Conservation (phyloP, 1,284 basidiomycete species). For the Cutaneotrichosporon sp. region DNA sequence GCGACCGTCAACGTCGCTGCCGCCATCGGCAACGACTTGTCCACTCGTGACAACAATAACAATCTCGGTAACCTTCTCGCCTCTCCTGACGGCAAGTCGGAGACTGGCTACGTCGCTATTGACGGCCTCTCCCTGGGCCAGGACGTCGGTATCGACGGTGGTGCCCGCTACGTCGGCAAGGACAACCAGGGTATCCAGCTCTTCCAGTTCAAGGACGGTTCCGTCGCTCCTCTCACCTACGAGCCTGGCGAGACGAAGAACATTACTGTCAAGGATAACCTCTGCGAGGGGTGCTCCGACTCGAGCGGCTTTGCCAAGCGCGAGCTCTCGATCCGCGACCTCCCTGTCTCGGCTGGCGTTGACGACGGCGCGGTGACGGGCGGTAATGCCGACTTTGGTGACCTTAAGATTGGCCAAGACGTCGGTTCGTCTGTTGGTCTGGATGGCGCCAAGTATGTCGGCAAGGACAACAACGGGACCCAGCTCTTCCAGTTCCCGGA, state of each 20-base stretch:
- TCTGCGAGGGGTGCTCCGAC: constrained; percentile 4
- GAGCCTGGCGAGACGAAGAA: constrained; percentile 3
- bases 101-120: constrained; percentile 6
- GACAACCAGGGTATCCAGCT: constrained; percentile 11
- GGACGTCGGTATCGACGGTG: constrained; percentile 9
- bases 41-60: neutral
- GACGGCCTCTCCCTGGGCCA: constrained; percentile 10
- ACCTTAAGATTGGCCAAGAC: constrained; percentile 8
- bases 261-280: neutral
- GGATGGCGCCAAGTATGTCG: constrained; percentile 13
- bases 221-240: constrained; percentile 12
- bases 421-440: constrained; percentile 1
- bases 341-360: neutral
- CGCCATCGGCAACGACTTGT: constrained; percentile 1
- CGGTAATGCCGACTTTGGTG: constrained; percentile 10
- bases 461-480: constrained; percentile 8
- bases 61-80: constrained; percentile 2
- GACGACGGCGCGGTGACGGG: neutral
- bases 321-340: neutral
- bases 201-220: constrained; percentile 15
- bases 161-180: constrained; percentile 12
- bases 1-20: neutral
- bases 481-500: constrained; percentile 17
- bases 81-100: neutral
- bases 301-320: neutral